Evolutionary conservation across 805 yeast genomes (phyloP).

Genomic region (Candida sithepensis): DNA sequence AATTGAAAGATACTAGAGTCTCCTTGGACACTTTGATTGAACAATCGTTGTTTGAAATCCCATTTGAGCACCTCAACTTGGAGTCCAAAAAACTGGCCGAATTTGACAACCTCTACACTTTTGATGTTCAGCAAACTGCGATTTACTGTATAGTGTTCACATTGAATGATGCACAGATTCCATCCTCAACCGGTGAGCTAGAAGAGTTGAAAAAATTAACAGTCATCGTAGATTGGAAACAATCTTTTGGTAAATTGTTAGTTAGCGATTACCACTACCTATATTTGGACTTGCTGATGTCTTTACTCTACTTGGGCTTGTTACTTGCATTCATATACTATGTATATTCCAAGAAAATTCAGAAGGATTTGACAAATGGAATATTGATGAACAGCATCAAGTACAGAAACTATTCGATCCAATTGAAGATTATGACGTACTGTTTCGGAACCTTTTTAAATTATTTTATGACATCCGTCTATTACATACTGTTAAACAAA

Average conservation of each 20-base stretch:
- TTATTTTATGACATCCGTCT: conserved; percentile 13
- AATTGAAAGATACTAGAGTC: conserved; percentile 1
- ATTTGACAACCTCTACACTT: conserved; percentile 6
- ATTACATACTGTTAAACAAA: conserved; percentile 21
- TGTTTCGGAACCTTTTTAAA: conserved; percentile 16
- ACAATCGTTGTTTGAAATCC: conserved; percentile 8
- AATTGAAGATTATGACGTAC: conserved; percentile 25
- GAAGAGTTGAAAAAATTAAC: conserved; percentile 4
- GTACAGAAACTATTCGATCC: conserved; percentile 21
- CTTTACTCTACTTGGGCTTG: conserved; percentile 17
- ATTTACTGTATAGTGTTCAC: conserved; percentile 27
- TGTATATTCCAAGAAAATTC: conserved; percentile 10
- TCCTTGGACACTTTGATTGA: conserved; percentile 20
- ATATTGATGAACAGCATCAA: conserved; percentile 15
- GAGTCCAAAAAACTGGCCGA: conserved; percentile 3
- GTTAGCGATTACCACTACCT: conserved; percentile 27
- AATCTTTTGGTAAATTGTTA: conserved; percentile 29
- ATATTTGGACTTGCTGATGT: conserved; percentile 20
- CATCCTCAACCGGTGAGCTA: background rate
- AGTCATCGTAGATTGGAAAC: conserved; percentile 30
- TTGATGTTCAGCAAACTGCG: conserved; percentile 17
- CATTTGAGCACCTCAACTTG: conserved; percentile 18
- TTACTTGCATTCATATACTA: conserved; percentile 13
- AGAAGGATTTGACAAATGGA: conserved; percentile 18
- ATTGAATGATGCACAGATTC: conserved; percentile 8